phyloP scores from a whole-genome alignment of 2,329 filamentous ascomycete genomes.

The Berkeleyomyces basicola region DNA sequence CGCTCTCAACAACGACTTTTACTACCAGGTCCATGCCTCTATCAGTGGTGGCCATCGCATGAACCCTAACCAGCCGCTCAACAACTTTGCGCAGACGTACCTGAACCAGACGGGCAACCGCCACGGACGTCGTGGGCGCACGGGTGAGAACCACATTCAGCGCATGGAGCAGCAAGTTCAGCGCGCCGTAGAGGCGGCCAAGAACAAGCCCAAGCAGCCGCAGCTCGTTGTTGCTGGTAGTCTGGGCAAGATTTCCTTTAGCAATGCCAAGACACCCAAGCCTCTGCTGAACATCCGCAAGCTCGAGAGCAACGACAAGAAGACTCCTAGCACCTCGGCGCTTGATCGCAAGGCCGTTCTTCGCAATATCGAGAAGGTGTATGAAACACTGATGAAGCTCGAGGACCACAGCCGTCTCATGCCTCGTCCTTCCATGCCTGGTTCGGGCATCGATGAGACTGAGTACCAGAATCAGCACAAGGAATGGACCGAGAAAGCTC shows the following conservation, averaged over 20 bases:
- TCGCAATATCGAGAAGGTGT: conserved; percentile 76
- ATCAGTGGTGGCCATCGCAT: conserved; percentile 81
- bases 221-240: conserved; percentile 93
- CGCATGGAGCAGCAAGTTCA: conserved; percentile 99
- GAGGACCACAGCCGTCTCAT: conserved; percentile 81
- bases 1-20: conserved; percentile 82
- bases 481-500: conserved; percentile 59
- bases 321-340: conserved; percentile 14
- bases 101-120: conserved; percentile 86
- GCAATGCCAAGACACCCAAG: conserved; percentile 94
- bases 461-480: conserved; percentile 57
- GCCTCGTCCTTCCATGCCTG: conserved; percentile 35
- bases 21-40: conserved; percentile 93
- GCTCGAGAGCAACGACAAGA: conserved; percentile 46
- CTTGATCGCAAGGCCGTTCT: conserved; percentile 71
- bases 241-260: conserved; percentile 95
- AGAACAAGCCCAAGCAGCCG: conserved; percentile 94
- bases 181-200: conserved; percentile 88
- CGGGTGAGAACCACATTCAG: conserved; percentile 92
- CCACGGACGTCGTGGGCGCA: conserved; percentile 57
- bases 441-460: conserved; percentile 35
- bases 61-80: conserved; percentile 81
- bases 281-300: conserved; percentile 81
- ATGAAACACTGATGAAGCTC: conserved; percentile 75
- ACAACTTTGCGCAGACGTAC: conserved; percentile 95